Percentiles rank a stretch among this genome's conserved stretches.
phyloP scores from a whole-genome alignment of 768 basidiomycete species.

The Phaeotremella fagi region DNA sequence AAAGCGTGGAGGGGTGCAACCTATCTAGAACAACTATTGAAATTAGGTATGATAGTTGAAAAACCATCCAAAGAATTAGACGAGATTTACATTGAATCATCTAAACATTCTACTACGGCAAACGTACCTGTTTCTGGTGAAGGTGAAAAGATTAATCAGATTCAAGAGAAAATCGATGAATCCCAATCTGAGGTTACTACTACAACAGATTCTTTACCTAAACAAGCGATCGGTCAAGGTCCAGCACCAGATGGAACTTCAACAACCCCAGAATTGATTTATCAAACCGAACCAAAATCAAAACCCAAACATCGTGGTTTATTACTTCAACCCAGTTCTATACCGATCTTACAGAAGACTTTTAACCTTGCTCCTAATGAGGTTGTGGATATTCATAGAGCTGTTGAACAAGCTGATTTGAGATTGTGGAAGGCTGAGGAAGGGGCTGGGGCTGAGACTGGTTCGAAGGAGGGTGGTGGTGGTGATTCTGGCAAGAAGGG shows the following conservation, averaged over 20 bases:
- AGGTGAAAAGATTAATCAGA: neutral
- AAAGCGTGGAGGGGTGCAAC: constrained; percentile 44
- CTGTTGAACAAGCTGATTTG: constrained; percentile 46
- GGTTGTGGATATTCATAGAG: constrained; percentile 46
- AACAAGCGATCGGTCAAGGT: constrained; percentile 23
- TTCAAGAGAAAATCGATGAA: neutral
- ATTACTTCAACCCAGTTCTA: constrained; percentile 25
- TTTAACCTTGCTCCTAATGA: constrained; percentile 42
- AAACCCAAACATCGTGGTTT: constrained; percentile 22
- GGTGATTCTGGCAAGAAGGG: constrained; percentile 2
- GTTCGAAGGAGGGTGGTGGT: neutral
- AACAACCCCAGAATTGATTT: constrained; percentile 25
- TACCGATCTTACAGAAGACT: constrained; percentile 29
- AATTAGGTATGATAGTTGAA: constrained; percentile 36
- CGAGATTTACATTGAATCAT: constrained; percentile 27
- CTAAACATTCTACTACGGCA: neutral
- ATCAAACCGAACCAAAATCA: neutral
- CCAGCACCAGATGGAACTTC: constrained; percentile 30
- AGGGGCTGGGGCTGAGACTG: constrained; percentile 3
- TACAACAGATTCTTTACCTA: constrained; percentile 4
- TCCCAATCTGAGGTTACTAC: neutral
- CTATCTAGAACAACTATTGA: constrained; percentile 43
- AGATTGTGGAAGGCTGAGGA: constrained; percentile 30
- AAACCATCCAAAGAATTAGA: constrained; percentile 28
- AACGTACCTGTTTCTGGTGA: neutral